Evolutionary conservation across 192 early-diverging fungal species (phyloP).

Genomic region (Globomyces pollinis-pini): DNA sequence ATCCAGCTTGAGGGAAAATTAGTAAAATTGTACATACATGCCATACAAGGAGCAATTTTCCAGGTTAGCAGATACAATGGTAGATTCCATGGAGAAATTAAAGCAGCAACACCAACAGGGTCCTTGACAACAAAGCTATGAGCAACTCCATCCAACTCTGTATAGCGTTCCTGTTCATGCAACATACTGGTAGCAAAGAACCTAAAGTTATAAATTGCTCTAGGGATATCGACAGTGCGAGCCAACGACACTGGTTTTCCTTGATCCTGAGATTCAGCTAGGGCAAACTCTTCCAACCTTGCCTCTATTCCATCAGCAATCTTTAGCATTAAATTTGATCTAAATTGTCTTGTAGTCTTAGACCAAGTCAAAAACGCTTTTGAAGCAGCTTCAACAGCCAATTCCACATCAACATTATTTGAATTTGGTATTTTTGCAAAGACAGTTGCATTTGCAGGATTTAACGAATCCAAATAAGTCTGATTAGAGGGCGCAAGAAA

Average conservation of each 20-base stretch:
- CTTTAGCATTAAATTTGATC: slow-evolving; percentile 47
- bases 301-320: slow-evolving; percentile 54
- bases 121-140: slow-evolving; percentile 26
- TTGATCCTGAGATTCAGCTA: slow-evolving; percentile 67
- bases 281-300: slow-evolving; percentile 51
- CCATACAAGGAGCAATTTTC: slow-evolving; percentile 57
- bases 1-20: too few relatives aligned
- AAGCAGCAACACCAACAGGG: slow-evolving; percentile 64
- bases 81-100: slow-evolving; percentile 62
- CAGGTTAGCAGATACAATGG: slow-evolving; percentile 65
- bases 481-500: slow-evolving; percentile 46
- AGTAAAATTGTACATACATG: too few relatives aligned
- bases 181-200: slow-evolving; percentile 68
- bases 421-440: slow-evolving; percentile 58
- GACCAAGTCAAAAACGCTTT: slow-evolving; percentile 60
- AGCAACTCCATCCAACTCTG: slow-evolving; percentile 35
- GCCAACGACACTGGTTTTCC: slow-evolving; percentile 65
- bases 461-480: slow-evolving; percentile 51
- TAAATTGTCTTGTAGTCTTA: slow-evolving; percentile 26
- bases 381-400: slow-evolving; percentile 55
- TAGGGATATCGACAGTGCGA: slow-evolving; percentile 52
- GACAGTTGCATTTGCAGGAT: slow-evolving; percentile 60
- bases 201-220: slow-evolving; percentile 53
- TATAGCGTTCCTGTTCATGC: slow-evolving; percentile 42
- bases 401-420: slow-evolving; percentile 48